Percentiles rank a stretch among this genome's conserved stretches.
These are phyloP conservation scores for Huntiella decipiens DNA, from an alignment of 2,329 filamentous ascomycete species.

Conservation along the genomic window DNA sequence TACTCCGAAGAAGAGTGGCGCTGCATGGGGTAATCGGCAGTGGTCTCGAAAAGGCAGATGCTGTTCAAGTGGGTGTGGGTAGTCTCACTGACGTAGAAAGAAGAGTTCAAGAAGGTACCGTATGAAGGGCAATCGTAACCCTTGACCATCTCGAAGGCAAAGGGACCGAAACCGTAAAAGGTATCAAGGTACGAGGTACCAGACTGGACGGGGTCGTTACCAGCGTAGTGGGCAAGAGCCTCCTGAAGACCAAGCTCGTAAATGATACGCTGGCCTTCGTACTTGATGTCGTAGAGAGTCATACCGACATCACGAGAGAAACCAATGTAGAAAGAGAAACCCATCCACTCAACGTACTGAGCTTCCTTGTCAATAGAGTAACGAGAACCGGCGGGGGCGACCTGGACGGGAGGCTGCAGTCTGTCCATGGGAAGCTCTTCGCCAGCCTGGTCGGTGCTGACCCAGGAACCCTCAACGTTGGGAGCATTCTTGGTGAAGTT, in stretches of 20 bases:
- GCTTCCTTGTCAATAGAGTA: slow-evolving; percentile 25
- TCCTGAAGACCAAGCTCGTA: slow-evolving; percentile 35
- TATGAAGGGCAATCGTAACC: slow-evolving; percentile 25
- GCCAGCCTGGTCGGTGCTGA: slow-evolving; percentile 19
- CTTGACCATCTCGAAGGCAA: slow-evolving; percentile 21
- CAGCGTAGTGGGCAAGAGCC: slow-evolving; percentile 32
- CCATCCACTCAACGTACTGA: slow-evolving; percentile 32
- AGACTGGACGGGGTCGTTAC: slow-evolving; percentile 25
- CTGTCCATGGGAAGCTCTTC: slow-evolving; percentile 19
- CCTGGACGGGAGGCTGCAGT: slow-evolving; percentile 19
- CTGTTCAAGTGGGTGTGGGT: slow-evolving; percentile 17
- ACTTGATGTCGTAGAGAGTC: slow-evolving; percentile 29
- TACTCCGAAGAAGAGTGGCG: slow-evolving; percentile 17
- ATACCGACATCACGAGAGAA: slow-evolving; percentile 26
- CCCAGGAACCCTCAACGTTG: slow-evolving; percentile 19
- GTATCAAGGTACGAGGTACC: slow-evolving; percentile 26
- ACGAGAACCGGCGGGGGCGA: slow-evolving; percentile 22
- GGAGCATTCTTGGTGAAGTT: slow-evolving; percentile 20
- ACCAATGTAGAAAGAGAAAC: slow-evolving; percentile 31
- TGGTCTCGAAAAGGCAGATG: slow-evolving; percentile 23
- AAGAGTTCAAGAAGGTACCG: slow-evolving; percentile 20
- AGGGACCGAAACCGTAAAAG: slow-evolving; percentile 20
- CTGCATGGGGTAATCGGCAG: slow-evolving; percentile 20
- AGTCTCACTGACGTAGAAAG: slow-evolving; percentile 17
- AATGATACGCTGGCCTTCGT: slow-evolving; percentile 29